Evolutionary conservation across 139 green algal genomes (phyloP).

Genomic region (Coccomyxa sp.): DNA sequence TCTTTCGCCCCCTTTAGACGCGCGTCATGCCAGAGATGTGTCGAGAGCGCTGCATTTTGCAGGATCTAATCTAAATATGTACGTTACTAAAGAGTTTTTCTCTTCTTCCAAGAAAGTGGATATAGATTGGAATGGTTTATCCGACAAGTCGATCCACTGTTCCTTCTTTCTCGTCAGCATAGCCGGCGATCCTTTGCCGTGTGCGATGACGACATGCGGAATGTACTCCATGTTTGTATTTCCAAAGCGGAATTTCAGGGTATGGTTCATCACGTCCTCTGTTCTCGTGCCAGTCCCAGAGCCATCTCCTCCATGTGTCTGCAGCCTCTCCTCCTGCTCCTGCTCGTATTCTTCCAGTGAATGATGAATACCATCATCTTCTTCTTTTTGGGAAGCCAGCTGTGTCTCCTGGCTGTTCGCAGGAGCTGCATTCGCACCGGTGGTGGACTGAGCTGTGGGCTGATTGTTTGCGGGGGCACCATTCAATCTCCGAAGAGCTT

Average conservation of each 20-base stretch:
- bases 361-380: background rate
- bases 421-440: no score
- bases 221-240: background rate
- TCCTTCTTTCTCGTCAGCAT: constrained; percentile 1
- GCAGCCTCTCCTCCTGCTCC: background rate
- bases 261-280: background rate
- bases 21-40: background rate
- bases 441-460: no score
- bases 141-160: background rate
- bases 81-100: background rate
- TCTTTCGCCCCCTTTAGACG: background rate
- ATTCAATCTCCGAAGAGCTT: background rate
- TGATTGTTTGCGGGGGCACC: no score
- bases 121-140: background rate
- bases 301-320: background rate
- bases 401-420: no score
- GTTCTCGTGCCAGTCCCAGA: background rate
- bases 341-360: background rate
- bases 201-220: background rate
- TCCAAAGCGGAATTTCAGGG: background rate
- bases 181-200: background rate
- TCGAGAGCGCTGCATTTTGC: background rate
- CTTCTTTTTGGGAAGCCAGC: no score
- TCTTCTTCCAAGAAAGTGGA: background rate
- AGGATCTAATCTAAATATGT: background rate